These are phyloP conservation scores for Nannizziopsis barbatae DNA, from an alignment of 2,329 filamentous ascomycete species.

Conservation along the genomic window DNA sequence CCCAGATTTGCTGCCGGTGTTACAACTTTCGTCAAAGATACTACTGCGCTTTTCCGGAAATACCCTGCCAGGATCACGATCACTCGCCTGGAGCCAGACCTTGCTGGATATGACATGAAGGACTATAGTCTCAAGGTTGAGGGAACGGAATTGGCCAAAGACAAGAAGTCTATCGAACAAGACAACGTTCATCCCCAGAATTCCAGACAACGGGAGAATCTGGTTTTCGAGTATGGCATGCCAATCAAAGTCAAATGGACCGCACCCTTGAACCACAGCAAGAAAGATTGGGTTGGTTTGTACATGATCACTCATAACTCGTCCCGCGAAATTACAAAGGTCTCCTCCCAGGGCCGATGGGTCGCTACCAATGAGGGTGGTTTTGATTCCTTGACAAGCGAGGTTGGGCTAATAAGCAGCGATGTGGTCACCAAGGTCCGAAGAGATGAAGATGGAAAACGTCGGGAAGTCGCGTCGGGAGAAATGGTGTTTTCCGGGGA, in stretches of 20 bases:
- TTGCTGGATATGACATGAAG: constrained; percentile 67
- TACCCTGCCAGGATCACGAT: constrained; percentile 80
- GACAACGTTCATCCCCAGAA: constrained; percentile 55
- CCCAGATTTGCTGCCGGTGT: constrained; percentile 80
- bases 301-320: constrained; percentile 94
- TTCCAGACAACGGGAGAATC: constrained; percentile 51
- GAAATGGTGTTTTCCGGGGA: constrained; percentile 83
- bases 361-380: constrained; percentile 63
- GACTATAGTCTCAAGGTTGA: constrained; percentile 68
- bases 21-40: constrained; percentile 77
- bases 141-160: constrained; percentile 45
- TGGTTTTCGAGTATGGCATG: constrained; percentile 77
- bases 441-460: constrained; percentile 35
- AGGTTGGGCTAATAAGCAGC: constrained; percentile 62
- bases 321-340: constrained; percentile 69
- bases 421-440: constrained; percentile 48
- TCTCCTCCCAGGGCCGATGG: constrained; percentile 83
- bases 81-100: constrained; percentile 63
- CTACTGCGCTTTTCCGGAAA: constrained; percentile 74
- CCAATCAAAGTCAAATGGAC: constrained; percentile 86
- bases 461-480: constrained; percentile 56
- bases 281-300: constrained; percentile 88
- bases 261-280: constrained; percentile 75
- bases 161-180: constrained; percentile 58
- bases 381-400: constrained; percentile 64